These are phyloP conservation scores for Daldinia loculata DNA, from an alignment of 495 filamentous ascomycete genomes.

Conservation along the genomic window DNA sequence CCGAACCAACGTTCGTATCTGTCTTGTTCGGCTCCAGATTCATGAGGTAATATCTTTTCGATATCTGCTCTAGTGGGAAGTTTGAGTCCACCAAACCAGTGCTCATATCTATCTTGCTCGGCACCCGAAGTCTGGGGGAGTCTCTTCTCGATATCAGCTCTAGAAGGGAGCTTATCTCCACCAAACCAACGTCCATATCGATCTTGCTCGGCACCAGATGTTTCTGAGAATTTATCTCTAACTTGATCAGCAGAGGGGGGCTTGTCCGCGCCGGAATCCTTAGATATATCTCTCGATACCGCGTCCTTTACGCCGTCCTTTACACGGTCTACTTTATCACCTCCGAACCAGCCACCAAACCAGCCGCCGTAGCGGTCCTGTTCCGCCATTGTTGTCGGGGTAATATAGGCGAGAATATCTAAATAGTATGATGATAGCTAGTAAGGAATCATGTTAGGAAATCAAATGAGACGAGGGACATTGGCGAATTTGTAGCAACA, in stretches of 20 bases:
- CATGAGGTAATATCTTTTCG: slow-evolving; percentile 27
- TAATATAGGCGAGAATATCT: background rate
- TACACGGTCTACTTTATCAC: slow-evolving; percentile 20
- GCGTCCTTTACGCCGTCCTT: slow-evolving; percentile 14
- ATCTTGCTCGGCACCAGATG: slow-evolving; percentile 33
- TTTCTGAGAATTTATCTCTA: background rate
- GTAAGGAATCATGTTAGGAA: background rate
- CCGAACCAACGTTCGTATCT: slow-evolving; percentile 35
- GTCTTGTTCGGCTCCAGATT: slow-evolving; percentile 37
- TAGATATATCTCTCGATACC: background rate
- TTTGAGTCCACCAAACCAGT: slow-evolving; percentile 37
- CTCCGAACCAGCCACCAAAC: slow-evolving; percentile 28
- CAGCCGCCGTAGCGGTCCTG: slow-evolving; percentile 21
- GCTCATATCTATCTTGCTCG: slow-evolving; percentile 41
- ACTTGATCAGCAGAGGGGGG: slow-evolving; percentile 18
- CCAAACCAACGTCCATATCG: slow-evolving; percentile 32
- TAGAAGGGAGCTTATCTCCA: slow-evolving; percentile 34
- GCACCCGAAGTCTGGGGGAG: slow-evolving; percentile 34
- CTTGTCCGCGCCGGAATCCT: slow-evolving; percentile 28
- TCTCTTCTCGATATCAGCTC: slow-evolving; percentile 25
- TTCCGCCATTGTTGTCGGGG: slow-evolving; percentile 33
- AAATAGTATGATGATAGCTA: background rate
- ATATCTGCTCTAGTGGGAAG: slow-evolving; percentile 35
- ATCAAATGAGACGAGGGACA: slow-evolving; percentile 10
- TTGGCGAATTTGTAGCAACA: slow-evolving; percentile 9